phyloP scores from a whole-genome alignment of 2,329 filamentous ascomycete species.

The Scedosporium aurantiacum region DNA sequence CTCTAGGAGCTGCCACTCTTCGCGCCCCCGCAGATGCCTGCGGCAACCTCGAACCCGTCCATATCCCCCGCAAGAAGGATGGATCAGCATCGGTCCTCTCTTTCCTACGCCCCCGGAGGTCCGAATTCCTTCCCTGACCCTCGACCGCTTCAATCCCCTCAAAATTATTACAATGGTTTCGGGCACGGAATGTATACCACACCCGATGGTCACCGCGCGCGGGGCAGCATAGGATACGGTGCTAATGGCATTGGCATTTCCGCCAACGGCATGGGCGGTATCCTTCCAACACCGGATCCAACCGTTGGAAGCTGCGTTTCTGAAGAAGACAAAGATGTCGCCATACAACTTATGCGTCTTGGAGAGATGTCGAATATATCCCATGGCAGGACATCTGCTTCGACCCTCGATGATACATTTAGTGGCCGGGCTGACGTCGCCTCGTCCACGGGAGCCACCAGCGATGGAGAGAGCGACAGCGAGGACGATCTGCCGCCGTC shows the following conservation, averaged over 20 bases:
- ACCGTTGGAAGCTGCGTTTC: conserved; percentile 95
- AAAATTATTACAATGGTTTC: conserved; percentile 53
- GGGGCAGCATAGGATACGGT: conserved; percentile 49
- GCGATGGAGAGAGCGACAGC: conserved; percentile 61
- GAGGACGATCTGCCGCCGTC: conserved; percentile 49
- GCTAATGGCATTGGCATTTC: conserved; percentile 27
- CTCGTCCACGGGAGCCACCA: conserved; percentile 77
- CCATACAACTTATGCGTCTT: conserved; percentile 90
- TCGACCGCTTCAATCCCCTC: conserved; percentile 71
- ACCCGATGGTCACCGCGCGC: conserved; percentile 55
- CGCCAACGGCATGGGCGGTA: conserved; percentile 30
- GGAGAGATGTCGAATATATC: conserved; percentile 80
- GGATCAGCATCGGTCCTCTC: conserved; percentile 56
- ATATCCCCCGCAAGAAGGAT: conserved; percentile 81
- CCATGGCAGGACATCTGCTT: conserved; percentile 84
- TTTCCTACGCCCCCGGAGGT: conserved; percentile 65
- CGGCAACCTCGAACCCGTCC: conserved; percentile 92
- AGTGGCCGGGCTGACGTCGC: conserved; percentile 79
- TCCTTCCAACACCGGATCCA: conserved; percentile 90
- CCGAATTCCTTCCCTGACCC: conserved; percentile 74
- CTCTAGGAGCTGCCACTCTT: conserved; percentile 86
- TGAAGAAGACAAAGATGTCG: conserved; percentile 87
- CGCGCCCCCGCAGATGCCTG: conserved; percentile 85
- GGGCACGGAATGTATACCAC: conserved; percentile 49
- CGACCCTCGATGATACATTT: conserved; percentile 85